phyloP scores from a whole-genome alignment of 345 rosid genomes.

The Diplotaxis tenuifolia region DNA sequence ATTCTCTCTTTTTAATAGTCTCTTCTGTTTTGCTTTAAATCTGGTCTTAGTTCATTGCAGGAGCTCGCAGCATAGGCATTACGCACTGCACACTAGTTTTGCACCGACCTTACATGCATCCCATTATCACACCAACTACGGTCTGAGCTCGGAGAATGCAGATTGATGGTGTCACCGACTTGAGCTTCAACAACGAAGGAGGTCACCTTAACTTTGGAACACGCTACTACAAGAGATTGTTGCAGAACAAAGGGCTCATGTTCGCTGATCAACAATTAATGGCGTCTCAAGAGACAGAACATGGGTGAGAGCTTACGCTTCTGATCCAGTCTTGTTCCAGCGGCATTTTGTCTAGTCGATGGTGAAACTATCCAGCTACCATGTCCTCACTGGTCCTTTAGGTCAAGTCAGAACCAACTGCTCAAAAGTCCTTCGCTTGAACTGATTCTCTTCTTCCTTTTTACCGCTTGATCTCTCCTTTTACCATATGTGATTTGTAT shows the following conservation, averaged over 20 bases:
- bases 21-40: no score
- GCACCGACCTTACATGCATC: slow-evolving; percentile 16
- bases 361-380: slow-evolving; percentile 65
- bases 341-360: slow-evolving; percentile 52
- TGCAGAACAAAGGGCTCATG: slow-evolving; percentile 53
- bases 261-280: slow-evolving; percentile 69
- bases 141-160: neutral
- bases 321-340: slow-evolving; percentile 48
- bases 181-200: slow-evolving; percentile 46
- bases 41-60: slow-evolving; percentile 21
- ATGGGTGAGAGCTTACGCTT: slow-evolving; percentile 70
- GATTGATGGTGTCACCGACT: slow-evolving; percentile 32
- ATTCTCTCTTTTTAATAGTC: neutral
- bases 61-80: slow-evolving; percentile 54
- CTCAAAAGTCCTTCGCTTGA: slow-evolving; percentile 38
- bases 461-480: neutral
- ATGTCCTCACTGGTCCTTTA: slow-evolving; percentile 52
- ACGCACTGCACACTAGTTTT: slow-evolving; percentile 40
- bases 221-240: slow-evolving; percentile 46
- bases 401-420: slow-evolving; percentile 64
- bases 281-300: slow-evolving; percentile 49
- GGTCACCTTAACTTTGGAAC: slow-evolving; percentile 50
- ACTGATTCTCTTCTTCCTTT: neutral
- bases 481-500: neutral
- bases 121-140: neutral